Evolutionary conservation across 352 stramenopile genomes (phyloP).

Genomic region (Pythium scleroteichum): DNA sequence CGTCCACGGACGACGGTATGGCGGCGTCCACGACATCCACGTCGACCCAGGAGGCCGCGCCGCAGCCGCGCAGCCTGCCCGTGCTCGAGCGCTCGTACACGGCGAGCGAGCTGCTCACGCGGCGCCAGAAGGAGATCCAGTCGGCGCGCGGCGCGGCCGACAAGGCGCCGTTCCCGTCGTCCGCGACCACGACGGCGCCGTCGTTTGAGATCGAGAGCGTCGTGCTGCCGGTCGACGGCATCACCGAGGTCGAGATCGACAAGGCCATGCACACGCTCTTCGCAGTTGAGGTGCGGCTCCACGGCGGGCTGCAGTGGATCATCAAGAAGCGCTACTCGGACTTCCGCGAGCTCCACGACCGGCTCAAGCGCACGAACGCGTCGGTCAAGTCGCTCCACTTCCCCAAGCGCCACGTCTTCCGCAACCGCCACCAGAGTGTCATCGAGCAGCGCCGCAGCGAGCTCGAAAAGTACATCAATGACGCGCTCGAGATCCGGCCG

Average conservation of each 20-base stretch:
- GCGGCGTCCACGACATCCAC: background rate
- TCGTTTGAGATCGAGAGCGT: slow-evolving; percentile 88
- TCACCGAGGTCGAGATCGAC: slow-evolving; percentile 82
- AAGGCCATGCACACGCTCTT: slow-evolving; percentile 84
- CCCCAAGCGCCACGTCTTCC: slow-evolving; percentile 86
- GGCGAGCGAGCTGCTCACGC: slow-evolving; percentile 65
- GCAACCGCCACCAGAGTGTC: slow-evolving; percentile 81
- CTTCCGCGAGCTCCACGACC: slow-evolving; percentile 85
- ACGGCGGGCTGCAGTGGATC: slow-evolving; percentile 84
- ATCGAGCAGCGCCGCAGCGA: slow-evolving; percentile 84
- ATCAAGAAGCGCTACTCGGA: slow-evolving; percentile 90
- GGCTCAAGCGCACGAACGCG: slow-evolving; percentile 75
- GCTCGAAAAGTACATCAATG: slow-evolving; percentile 88
- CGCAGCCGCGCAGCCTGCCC: slow-evolving; percentile 34
- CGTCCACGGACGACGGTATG: slow-evolving; percentile 25
- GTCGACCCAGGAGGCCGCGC: slow-evolving; percentile 1
- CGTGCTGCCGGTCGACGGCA: slow-evolving; percentile 56
- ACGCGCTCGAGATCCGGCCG: slow-evolving; percentile 77
- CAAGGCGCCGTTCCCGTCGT: slow-evolving; percentile 30
- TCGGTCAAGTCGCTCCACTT: slow-evolving; percentile 83
- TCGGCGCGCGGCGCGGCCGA: slow-evolving; percentile 41
- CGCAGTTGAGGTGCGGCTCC: slow-evolving; percentile 73
- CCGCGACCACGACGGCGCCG: slow-evolving; percentile 37
- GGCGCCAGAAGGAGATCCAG: slow-evolving; percentile 52
- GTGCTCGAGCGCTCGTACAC: slow-evolving; percentile 72